Evolutionary conservation across 441 rosid species (phyloP).

Genomic region (Kokia cookei): DNA sequence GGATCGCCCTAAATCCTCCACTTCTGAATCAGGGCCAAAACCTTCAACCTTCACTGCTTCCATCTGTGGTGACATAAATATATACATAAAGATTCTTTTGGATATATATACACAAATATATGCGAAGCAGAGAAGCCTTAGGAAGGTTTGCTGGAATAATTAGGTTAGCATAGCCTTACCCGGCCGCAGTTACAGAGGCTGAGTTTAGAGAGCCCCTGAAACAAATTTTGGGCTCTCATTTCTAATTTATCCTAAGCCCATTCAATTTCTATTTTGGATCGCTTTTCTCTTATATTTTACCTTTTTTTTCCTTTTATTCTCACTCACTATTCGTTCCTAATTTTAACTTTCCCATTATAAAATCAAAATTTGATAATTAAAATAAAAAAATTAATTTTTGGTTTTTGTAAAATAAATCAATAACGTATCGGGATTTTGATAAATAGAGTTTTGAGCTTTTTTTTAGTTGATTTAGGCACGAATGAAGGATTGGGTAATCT

Average conservation of each 20-base stretch:
- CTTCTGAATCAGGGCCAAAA: slow-evolving; percentile 32
- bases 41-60: slow-evolving; percentile 20
- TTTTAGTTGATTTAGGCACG: no score
- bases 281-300: no score
- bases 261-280: background rate
- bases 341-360: background rate
- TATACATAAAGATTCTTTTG: no score
- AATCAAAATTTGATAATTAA: no score
- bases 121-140: no score
- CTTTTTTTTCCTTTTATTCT: background rate
- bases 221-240: background rate
- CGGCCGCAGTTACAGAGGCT: background rate
- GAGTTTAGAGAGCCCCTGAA: background rate
- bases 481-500: no score
- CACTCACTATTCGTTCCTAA: background rate
- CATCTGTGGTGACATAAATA: slow-evolving; percentile 11
- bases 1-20: slow-evolving; percentile 41
- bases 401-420: no score
- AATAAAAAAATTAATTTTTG: no score
- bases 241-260: background rate
- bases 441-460: no score
- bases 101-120: no score
- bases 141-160: background rate
- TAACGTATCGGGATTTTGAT: no score
- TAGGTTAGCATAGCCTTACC: background rate